phyloP scores from a whole-genome alignment of 176 grass and related monocot species.

The Phyllostachys edulis region DNA sequence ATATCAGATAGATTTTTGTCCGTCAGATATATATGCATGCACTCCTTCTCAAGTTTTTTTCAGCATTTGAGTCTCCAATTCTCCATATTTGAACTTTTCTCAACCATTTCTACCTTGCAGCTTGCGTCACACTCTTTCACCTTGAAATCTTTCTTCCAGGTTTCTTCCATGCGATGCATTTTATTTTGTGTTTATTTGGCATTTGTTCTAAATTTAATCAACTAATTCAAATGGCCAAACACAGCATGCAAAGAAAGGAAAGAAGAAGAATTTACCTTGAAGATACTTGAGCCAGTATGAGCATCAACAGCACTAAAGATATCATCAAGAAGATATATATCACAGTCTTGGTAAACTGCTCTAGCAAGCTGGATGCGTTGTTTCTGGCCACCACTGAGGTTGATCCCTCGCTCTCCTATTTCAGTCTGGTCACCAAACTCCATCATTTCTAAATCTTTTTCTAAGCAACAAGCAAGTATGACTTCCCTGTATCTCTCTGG shows the following conservation, averaged over 20 bases:
- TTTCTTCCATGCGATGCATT: background rate
- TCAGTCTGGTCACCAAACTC: constrained; percentile 76
- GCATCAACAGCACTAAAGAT: constrained; percentile 79
- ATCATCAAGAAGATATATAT: constrained; percentile 82
- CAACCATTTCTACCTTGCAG: background rate
- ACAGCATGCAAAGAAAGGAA: background rate
- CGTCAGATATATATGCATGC: too few relatives aligned
- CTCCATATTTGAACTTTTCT: background rate
- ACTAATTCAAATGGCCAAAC: background rate
- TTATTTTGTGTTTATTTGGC: background rate
- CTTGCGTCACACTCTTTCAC: background rate
- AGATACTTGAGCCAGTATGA: constrained; percentile 76
- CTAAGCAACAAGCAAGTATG: constrained; percentile 53
- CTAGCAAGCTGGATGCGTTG: constrained; percentile 75
- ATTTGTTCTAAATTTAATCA: background rate
- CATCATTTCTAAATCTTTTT: constrained; percentile 84
- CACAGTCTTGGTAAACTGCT: constrained; percentile 71
- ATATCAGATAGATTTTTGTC: too few relatives aligned
- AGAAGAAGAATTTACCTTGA: constrained; percentile 42
- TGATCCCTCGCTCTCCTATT: constrained; percentile 76
- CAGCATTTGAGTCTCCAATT: background rate
- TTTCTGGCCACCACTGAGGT: constrained; percentile 76
- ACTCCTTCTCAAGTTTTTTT: background rate
- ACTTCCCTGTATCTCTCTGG: constrained; percentile 41
- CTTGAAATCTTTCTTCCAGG: background rate